Conservation (phyloP, 2,329 filamentous ascomycete genomes). For the Cladophialophora bantiana region DNA sequence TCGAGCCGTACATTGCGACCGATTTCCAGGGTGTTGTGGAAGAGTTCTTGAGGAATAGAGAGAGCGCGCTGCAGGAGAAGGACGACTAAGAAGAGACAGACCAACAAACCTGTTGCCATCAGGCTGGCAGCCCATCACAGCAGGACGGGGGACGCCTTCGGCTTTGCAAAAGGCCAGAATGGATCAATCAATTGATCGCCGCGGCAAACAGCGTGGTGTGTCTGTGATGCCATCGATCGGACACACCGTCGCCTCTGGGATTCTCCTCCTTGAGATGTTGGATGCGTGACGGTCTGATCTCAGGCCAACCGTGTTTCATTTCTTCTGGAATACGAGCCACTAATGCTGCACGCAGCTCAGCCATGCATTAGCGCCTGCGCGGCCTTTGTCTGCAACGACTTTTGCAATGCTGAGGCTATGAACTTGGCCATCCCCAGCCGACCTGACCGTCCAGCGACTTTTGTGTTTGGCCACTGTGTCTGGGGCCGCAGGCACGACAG, state of each 20-base stretch:
- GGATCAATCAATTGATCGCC: not conserved
- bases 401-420: not conserved
- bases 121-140: not conserved
- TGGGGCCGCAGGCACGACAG: not conserved
- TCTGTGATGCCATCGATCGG: not conserved
- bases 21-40: slow-evolving; percentile 26
- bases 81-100: not conserved
- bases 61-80: not conserved
- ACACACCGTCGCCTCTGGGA: no score
- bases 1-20: slow-evolving; percentile 15
- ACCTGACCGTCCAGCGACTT: not conserved
- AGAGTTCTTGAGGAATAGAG: slow-evolving; percentile 21
- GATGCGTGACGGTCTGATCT: not conserved
- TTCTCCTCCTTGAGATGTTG: no score
- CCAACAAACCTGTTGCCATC: not conserved
- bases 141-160: not conserved
- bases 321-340: not conserved
- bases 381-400: not conserved
- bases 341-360: not conserved
- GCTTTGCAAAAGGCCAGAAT: not conserved
- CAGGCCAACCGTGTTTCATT: not conserved
- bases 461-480: not conserved
- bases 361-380: not conserved
- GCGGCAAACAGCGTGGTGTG: not conserved
- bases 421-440: not conserved